Conservation (phyloP, 2,329 filamentous ascomycete species). For the Cladosporium sp. region DNA sequence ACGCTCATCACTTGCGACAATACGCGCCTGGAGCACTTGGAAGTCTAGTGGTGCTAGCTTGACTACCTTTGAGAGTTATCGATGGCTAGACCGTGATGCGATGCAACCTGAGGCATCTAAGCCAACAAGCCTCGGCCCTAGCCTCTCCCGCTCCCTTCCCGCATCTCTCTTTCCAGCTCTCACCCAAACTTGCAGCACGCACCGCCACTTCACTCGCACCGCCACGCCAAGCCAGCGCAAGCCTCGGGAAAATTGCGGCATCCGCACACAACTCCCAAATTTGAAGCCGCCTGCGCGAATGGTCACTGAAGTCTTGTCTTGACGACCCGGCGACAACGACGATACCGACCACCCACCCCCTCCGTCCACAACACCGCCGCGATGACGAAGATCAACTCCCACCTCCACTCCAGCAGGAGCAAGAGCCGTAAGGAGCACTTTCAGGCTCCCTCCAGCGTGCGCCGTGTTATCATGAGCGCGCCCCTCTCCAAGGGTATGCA, state of each 20-base stretch:
- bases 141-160: background rate
- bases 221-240: background rate
- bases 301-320: background rate
- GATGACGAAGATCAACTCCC: slow-evolving; percentile 68
- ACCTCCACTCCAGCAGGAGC: slow-evolving; percentile 77
- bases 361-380: slow-evolving; percentile 37
- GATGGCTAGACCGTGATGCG: too few relatives aligned
- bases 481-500: slow-evolving; percentile 71
- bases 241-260: background rate
- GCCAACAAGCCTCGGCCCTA: too few relatives aligned
- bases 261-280: background rate
- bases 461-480: slow-evolving; percentile 95
- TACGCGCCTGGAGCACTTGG: too few relatives aligned
- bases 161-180: background rate
- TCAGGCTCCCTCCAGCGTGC: slow-evolving; percentile 86
- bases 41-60: too few relatives aligned
- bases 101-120: too few relatives aligned
- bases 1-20: too few relatives aligned
- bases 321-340: slow-evolving; percentile 20
- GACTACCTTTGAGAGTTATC: too few relatives aligned
- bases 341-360: slow-evolving; percentile 15
- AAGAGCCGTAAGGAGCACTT: slow-evolving; percentile 99
- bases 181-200: too few relatives aligned
- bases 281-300: background rate
- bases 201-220: background rate